phyloP scores from a whole-genome alignment of 2,329 filamentous ascomycete species.

The Diaporthe aspalathi region DNA sequence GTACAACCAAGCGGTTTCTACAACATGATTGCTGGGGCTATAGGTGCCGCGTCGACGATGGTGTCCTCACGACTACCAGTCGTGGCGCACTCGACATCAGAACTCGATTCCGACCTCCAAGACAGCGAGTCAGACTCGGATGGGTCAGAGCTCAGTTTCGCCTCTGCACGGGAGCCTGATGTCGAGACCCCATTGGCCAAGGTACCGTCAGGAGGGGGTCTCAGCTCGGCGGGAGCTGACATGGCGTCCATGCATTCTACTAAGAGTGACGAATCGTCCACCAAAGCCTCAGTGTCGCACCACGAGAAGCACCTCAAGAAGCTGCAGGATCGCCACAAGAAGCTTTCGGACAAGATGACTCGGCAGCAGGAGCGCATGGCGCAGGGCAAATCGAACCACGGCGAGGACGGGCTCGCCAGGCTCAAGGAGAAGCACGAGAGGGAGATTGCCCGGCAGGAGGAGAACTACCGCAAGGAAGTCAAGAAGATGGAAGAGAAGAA shows the following conservation, averaged over 20 bases:
- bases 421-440: slow-evolving; percentile 72
- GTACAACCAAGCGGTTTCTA: slow-evolving; percentile 61
- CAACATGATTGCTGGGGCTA: slow-evolving; percentile 65
- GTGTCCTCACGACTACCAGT: slow-evolving; percentile 54
- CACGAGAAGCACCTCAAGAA: slow-evolving; percentile 75
- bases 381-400: slow-evolving; percentile 47
- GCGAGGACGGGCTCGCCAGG: slow-evolving; percentile 62
- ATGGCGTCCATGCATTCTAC: slow-evolving; percentile 46
- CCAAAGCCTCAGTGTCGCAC: slow-evolving; percentile 47
- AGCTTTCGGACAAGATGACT: slow-evolving; percentile 72
- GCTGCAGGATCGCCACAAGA: slow-evolving; percentile 68
- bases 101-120: slow-evolving; percentile 46
- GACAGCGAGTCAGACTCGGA: slow-evolving; percentile 50
- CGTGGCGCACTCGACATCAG: slow-evolving; percentile 46
- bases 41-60: slow-evolving; percentile 62
- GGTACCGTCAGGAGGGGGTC: slow-evolving; percentile 2
- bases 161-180: slow-evolving; percentile 58
- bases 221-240: slow-evolving; percentile 32
- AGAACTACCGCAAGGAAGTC: slow-evolving; percentile 73
- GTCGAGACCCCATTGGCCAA: slow-evolving; percentile 44
- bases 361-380: slow-evolving; percentile 63
- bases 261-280: slow-evolving; percentile 54
- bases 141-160: slow-evolving; percentile 61
- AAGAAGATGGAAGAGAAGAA: slow-evolving; percentile 73
- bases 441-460: slow-evolving; percentile 73